A percentile compares a stretch with the other conserved stretches of the same genome.
Evolutionary conservation across 2,329 filamentous ascomycete species (phyloP).

Genomic region (Fusarium papillatum): DNA sequence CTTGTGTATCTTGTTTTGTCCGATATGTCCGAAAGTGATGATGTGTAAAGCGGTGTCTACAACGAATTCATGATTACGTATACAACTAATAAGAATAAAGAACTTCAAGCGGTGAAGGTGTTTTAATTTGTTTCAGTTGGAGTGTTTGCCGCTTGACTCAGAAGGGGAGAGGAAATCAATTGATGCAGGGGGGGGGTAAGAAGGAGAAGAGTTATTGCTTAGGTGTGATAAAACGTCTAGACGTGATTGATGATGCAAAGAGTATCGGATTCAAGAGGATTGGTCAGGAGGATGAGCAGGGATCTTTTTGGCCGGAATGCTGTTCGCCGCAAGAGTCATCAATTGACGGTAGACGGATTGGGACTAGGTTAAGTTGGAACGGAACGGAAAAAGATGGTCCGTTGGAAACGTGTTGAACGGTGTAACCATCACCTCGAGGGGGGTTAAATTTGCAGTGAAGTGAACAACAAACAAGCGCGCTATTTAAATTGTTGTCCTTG

Average conservation of each 20-base stretch:
- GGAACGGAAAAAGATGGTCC: background rate
- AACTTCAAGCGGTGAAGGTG: background rate
- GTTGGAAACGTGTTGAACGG: background rate
- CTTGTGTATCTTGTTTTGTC: constrained; percentile 14
- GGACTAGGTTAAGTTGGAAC: constrained; percentile 12
- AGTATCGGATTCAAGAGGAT: constrained; percentile 25
- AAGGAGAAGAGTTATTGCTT: background rate
- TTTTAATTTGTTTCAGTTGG: background rate
- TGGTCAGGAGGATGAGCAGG: constrained; percentile 10
- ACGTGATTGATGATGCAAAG: constrained; percentile 41
- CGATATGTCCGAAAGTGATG: constrained; percentile 24
- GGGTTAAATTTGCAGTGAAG: constrained; percentile 1
- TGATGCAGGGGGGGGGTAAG: background rate
- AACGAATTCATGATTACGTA: constrained; percentile 39
- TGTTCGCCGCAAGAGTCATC: constrained; percentile 38
- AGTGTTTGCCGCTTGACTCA: constrained; percentile 34
- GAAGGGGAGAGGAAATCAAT: constrained; percentile 10
- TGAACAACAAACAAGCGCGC: no score
- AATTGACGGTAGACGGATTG: constrained; percentile 19
- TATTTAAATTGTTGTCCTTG: no score
- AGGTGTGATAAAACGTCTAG: constrained; percentile 10
- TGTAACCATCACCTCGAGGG: background rate
- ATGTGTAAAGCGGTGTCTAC: constrained; percentile 24
- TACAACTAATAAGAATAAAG: background rate
- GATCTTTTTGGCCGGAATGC: background rate